These are phyloP conservation scores for Fusarium piperis DNA, from an alignment of 2,329 filamentous ascomycete genomes.

Conservation along the genomic window DNA sequence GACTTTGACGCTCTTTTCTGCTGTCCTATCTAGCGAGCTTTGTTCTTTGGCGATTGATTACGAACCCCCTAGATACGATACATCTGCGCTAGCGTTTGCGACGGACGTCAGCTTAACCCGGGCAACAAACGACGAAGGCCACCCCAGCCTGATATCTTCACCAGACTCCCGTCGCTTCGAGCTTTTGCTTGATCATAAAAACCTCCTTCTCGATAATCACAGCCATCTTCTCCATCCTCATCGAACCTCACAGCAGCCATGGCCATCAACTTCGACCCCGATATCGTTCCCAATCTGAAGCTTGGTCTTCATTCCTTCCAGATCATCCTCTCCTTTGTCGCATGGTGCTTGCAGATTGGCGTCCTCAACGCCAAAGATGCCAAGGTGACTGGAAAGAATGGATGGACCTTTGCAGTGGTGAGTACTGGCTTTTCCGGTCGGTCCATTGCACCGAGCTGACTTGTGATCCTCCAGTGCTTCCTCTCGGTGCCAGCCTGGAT, in stretches of 20 bases:
- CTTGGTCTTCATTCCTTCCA: constrained; percentile 66
- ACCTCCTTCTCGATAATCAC: not conserved
- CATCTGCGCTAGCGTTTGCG: constrained; percentile 24
- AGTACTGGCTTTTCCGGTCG: constrained; percentile 37
- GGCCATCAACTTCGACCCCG: constrained; percentile 63
- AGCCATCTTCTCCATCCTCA: not conserved
- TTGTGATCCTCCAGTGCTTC: constrained; percentile 63
- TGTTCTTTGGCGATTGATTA: constrained; percentile 21
- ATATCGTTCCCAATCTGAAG: constrained; percentile 65
- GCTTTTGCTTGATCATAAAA: not conserved
- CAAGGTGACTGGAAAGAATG: constrained; percentile 65
- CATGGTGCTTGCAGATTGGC: constrained; percentile 68
- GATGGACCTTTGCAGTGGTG: constrained; percentile 73
- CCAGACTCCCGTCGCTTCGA: not conserved
- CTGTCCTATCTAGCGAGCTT: constrained; percentile 3
- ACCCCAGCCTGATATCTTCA: constrained; percentile 5
- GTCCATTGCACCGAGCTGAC: constrained; percentile 6
- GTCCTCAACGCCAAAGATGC: constrained; percentile 63
- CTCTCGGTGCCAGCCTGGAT: constrained; percentile 71
- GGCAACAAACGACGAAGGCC: constrained; percentile 7
- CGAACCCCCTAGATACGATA: constrained; percentile 7
- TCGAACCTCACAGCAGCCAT: constrained; percentile 43
- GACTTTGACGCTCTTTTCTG: constrained; percentile 19
- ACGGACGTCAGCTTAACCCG: constrained; percentile 28
- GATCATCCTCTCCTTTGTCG: constrained; percentile 62